Percentiles rank a stretch among this genome's conserved stretches.
phyloP scores from a whole-genome alignment of 2,329 filamentous ascomycete genomes.

The Calonectria pteridis region DNA sequence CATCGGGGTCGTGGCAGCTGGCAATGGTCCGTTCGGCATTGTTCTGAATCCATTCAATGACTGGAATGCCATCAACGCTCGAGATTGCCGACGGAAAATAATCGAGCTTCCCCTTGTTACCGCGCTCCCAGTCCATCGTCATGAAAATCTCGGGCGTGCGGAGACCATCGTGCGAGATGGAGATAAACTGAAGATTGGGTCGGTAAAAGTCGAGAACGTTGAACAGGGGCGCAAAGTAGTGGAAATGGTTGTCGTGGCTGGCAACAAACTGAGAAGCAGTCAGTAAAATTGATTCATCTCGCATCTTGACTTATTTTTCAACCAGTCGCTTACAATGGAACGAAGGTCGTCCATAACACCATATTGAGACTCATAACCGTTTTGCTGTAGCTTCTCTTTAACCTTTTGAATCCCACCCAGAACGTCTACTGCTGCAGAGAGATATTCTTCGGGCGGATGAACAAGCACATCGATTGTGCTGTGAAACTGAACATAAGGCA shows the following conservation, averaged over 20 bases:
- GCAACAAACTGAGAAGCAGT: conserved; percentile 32
- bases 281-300: not conserved
- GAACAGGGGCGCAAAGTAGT: conserved; percentile 35
- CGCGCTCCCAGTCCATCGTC: conserved; percentile 14
- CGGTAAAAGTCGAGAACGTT: conserved; percentile 32
- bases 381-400: conserved; percentile 27
- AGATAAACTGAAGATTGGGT: conserved; percentile 27
- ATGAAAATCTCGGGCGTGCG: conserved; percentile 35
- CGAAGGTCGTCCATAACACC: conserved; percentile 40
- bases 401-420: conserved; percentile 37
- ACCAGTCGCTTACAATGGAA: conserved; percentile 32
- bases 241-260: conserved; percentile 38
- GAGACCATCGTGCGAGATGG: conserved; percentile 35
- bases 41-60: conserved; percentile 39
- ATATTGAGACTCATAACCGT: conserved; percentile 39
- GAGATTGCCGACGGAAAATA: conserved; percentile 39
- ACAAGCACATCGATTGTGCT: conserved; percentile 40
- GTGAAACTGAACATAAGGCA: conserved; percentile 37
- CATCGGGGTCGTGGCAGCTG: conserved; percentile 18
- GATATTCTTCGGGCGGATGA: conserved; percentile 40
- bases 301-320: rapidly evolving
- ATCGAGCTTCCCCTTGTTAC: conserved; percentile 24
- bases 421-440: conserved; percentile 39
- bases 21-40: conserved; percentile 25
- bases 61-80: conserved; percentile 32